Conservation (phyloP, 495 filamentous ascomycete species). For the Tuber calosporum region DNA sequence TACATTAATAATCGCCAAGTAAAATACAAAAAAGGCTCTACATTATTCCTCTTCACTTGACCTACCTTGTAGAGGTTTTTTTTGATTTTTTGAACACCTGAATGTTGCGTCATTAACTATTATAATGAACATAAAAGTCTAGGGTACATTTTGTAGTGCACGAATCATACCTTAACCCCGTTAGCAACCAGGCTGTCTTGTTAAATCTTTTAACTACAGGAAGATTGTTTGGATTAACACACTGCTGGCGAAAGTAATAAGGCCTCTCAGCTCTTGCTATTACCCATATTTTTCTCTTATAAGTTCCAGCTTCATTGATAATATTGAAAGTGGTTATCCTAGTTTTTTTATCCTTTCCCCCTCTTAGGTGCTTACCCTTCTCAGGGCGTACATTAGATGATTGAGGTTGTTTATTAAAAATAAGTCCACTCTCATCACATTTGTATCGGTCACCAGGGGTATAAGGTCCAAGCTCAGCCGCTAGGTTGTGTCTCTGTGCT, state of each 20-base stretch:
- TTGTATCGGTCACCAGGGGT: no score
- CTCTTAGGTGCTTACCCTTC: slow-evolving; percentile 2
- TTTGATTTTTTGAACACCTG: no score
- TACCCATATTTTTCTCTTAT: slow-evolving; percentile 4
- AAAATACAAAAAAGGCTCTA: no score
- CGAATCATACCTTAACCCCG: slow-evolving; percentile 1
- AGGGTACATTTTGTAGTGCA: no score
- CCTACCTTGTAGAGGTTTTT: no score
- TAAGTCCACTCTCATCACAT: slow-evolving; percentile 24
- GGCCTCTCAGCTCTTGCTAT: not conserved
- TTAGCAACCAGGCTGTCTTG: slow-evolving; percentile 11
- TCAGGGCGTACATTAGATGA: not conserved
- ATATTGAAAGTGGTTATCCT: slow-evolving; percentile 29
- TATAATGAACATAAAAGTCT: no score
- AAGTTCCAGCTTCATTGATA: slow-evolving; percentile 29
- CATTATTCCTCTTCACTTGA: no score
- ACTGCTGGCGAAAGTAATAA: not conserved
- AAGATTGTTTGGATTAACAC: slow-evolving; percentile 9
- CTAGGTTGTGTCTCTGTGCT: no score
- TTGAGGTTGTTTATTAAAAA: slow-evolving; percentile 22
- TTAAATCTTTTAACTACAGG: slow-evolving; percentile 11
- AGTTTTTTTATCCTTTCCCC: slow-evolving; percentile 28
- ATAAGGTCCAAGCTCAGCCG: no score
- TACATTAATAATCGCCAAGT: no score
- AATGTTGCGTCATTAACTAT: no score